Conservation (phyloP, 306 rosid species). For the Parietaria judaica region DNA sequence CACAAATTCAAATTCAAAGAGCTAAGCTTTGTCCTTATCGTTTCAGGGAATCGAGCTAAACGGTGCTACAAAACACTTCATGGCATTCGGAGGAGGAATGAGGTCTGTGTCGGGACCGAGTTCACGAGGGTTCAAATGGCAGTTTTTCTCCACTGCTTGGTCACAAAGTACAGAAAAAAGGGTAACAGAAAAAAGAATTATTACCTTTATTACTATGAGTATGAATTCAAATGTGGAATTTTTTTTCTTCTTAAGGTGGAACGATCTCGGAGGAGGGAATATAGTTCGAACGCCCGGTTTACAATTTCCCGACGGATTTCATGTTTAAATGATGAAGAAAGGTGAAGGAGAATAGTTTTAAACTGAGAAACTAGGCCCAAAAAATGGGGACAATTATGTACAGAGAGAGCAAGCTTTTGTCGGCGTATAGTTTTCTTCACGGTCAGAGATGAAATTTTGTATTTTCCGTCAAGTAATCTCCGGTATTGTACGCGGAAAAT, state of each 20-base stretch:
- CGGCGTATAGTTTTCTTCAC: slow-evolving; percentile 21
- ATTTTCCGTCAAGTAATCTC: slow-evolving; percentile 14
- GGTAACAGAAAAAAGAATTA: not conserved
- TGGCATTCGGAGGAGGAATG: slow-evolving; percentile 99
- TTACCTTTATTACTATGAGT: not conserved
- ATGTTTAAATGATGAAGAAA: slow-evolving; percentile 44
- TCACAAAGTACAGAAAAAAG: slow-evolving; percentile 57
- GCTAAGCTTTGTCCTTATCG: not conserved
- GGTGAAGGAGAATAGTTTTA: slow-evolving; percentile 22
- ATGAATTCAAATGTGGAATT: slow-evolving; percentile 13
- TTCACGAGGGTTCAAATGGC: slow-evolving; percentile 96
- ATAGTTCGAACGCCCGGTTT: slow-evolving; percentile 63
- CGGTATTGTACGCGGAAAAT: not conserved
- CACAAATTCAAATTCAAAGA: not conserved
- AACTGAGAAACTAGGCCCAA: slow-evolving; percentile 8
- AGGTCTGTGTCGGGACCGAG: slow-evolving; percentile 95
- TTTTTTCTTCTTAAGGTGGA: slow-evolving; percentile 30
- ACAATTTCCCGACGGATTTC: slow-evolving; percentile 76
- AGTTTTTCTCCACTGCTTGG: slow-evolving; percentile 77
- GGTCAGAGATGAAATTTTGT: slow-evolving; percentile 9
- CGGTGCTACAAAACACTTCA: slow-evolving; percentile 69
- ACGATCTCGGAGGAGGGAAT: slow-evolving; percentile 62
- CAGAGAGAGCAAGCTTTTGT: slow-evolving; percentile 17
- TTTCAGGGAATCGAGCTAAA: slow-evolving; percentile 53
- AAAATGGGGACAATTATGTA: slow-evolving; percentile 13